Base-by-base conservation (phyloP, 2,329 filamentous ascomycete genomes). In the Neophaeococcomyces aloes region DNA sequence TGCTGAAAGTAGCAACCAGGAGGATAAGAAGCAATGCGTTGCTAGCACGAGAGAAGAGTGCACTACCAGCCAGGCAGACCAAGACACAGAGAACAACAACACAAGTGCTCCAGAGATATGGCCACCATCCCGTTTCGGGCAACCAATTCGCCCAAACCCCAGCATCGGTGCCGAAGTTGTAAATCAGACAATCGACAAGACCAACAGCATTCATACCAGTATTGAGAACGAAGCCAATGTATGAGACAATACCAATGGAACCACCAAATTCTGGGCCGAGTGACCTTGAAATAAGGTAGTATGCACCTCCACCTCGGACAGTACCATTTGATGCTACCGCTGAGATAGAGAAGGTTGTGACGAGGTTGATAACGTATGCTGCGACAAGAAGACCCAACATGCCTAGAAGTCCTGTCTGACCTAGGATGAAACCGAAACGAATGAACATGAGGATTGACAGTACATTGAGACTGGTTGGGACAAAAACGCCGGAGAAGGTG, bases 361-460 rank as follows among this genome's bases (percentile, higher is more conserved):
- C 69, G n/a, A 91, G 70, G 58, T 91, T 82, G 53, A 94, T 81
- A 13, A 77, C 64, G 59, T 93, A 94, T n/a, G 83, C 82, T 32
- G 76, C 71, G 47, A 83, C 57, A 47, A 94, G 75, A 70, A 61
- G 67, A 84, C 83, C 82, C 59, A 93, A 68, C 62, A 87, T 91
- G 38, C 85, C 86, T 33, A 89, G 51, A 34, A 93, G 69, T 17
- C 86, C 86, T 49, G 82, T 75, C 58, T 89, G 82, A 7, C 86
- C 86, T 17, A 93, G 69, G 45, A 94, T 84, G 55, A 86, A 79
- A 17, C 86, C 86, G 61, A 94, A 94, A 17, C 86, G 78, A 55
- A 94, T 70, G 65, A 94, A 94, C 85, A 94, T 93, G 49, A 94
- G 74, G 62, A 94, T 93, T 55, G 84, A 89, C 52, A 93, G 67